Conservation (phyloP, 1,139 yeast genomes). For the Suhomyces kunorum region DNA sequence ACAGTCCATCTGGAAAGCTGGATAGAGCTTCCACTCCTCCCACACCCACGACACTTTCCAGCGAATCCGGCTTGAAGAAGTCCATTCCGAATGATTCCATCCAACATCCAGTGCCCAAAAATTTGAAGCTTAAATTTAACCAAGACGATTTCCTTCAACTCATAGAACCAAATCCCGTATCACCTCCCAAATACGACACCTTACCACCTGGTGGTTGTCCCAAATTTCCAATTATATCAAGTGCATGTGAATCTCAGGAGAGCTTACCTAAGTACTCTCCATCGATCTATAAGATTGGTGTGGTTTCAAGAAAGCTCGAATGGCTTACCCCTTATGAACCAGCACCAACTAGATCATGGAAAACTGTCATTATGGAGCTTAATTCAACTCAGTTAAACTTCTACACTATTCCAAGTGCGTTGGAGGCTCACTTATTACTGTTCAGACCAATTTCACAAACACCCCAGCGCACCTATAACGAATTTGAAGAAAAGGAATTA, state of each 20-base stretch:
- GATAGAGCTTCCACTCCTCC: slow-evolving; percentile 12
- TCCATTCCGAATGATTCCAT: no score
- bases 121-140: not conserved
- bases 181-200: slow-evolving; percentile 49
- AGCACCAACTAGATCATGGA: slow-evolving; percentile 65
- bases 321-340: slow-evolving; percentile 70
- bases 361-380: slow-evolving; percentile 58
- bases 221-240: slow-evolving; percentile 45
- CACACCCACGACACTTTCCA: slow-evolving; percentile 5
- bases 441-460: slow-evolving; percentile 20
- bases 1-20: slow-evolving; percentile 9
- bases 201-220: slow-evolving; percentile 54
- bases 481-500: slow-evolving; percentile 17
- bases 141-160: slow-evolving; percentile 32
- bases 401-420: slow-evolving; percentile 43
- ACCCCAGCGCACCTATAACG: slow-evolving; percentile 19
- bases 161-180: slow-evolving; percentile 53
- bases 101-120: slow-evolving; percentile 1
- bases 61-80: not conserved
- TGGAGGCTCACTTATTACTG: slow-evolving; percentile 32
- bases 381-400: slow-evolving; percentile 76
- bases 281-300: slow-evolving; percentile 55
- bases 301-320: slow-evolving; percentile 58
- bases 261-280: slow-evolving; percentile 55
- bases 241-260: not conserved